These are phyloP conservation scores for Didymella keratinophila DNA, from an alignment of 2,329 filamentous ascomycete species.

Conservation along the genomic window DNA sequence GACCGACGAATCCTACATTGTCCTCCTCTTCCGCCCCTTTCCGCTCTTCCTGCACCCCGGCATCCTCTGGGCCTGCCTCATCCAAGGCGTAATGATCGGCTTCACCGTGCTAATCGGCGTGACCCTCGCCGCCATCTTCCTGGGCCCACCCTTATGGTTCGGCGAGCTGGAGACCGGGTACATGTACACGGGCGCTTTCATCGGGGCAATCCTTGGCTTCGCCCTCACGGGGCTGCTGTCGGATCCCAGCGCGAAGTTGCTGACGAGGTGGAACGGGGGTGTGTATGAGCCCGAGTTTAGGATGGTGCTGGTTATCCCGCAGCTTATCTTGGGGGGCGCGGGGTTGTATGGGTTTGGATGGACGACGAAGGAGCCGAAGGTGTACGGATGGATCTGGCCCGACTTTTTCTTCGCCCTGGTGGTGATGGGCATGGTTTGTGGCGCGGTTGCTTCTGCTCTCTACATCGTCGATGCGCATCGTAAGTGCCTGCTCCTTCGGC, in stretches of 20 bases:
- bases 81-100: slow-evolving; percentile 89
- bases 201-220: slow-evolving; percentile 83
- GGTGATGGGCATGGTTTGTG: slow-evolving; percentile 90
- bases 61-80: slow-evolving; percentile 81
- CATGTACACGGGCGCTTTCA: slow-evolving; percentile 78
- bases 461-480: slow-evolving; percentile 95
- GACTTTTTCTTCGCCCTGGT: slow-evolving; percentile 85
- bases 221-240: slow-evolving; percentile 75
- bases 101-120: slow-evolving; percentile 94
- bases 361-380: slow-evolving; percentile 66
- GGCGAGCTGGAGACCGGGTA: slow-evolving; percentile 84
- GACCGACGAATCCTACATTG: slow-evolving; percentile 75
- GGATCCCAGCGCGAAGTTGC: slow-evolving; percentile 73
- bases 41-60: slow-evolving; percentile 84
- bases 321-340: slow-evolving; percentile 77
- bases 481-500: too few relatives aligned
- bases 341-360: slow-evolving; percentile 87
- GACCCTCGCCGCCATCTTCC: slow-evolving; percentile 81
- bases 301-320: slow-evolving; percentile 81
- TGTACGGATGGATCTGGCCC: slow-evolving; percentile 76
- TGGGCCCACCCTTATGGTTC: slow-evolving; percentile 84
- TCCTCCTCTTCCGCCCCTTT: slow-evolving; percentile 74
- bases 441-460: slow-evolving; percentile 81
- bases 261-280: slow-evolving; percentile 79
- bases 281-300: slow-evolving; percentile 93